Evolutionary conservation across 2,329 filamentous ascomycete species (phyloP), one percentile per base, ranked within the genome.

Genomic region (Aspergillus awamori): DNA sequence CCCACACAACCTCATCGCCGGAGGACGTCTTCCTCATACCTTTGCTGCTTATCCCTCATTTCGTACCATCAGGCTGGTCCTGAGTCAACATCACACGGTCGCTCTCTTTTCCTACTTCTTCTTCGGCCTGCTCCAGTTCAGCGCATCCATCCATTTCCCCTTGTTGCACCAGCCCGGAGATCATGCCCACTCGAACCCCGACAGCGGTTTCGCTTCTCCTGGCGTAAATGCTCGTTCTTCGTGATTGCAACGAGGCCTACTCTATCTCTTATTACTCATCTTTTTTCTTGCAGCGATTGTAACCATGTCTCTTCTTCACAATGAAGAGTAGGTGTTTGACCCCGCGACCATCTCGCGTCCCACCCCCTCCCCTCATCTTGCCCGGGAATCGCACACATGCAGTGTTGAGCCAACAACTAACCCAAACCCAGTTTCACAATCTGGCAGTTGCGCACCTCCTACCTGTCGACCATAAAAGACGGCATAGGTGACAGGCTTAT

Each of bases 401-500:
- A 22, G 22, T 30, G n/a, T 45, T 33, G n/a, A 4, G 11, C 5
- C 30, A 47, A 51, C 43, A 20, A 65, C 61, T 69, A 61, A 71
- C 49, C 26, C 3, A 8, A 38, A 17, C 33, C 59, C 70, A 87
- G 85, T 71, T 89, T 89, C 72, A 84, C 86, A 33, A 83, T 88
- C 61, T 89, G 87, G 81, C 86, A 87, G 70, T 79, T 89, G 43
- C 86, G 87, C 59, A 87, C 86, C 17, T 86, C 86, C 39, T 89
- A 88, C 70, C 82, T 89, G 20, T 83, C 83, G 30, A 80, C 83
- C 52, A 87, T 87, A 68, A 87, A 87, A 73, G 87, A 89, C 72
- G 87, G 86, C 62, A 84, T 88, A 43, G 86, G 86, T 63, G 87
- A 89, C 71, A 82, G 87, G 45, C 78, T 89, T 56, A 89, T 89